phyloP scores from a whole-genome alignment of 306 rosid species.

The Lathyrus aphaca region DNA sequence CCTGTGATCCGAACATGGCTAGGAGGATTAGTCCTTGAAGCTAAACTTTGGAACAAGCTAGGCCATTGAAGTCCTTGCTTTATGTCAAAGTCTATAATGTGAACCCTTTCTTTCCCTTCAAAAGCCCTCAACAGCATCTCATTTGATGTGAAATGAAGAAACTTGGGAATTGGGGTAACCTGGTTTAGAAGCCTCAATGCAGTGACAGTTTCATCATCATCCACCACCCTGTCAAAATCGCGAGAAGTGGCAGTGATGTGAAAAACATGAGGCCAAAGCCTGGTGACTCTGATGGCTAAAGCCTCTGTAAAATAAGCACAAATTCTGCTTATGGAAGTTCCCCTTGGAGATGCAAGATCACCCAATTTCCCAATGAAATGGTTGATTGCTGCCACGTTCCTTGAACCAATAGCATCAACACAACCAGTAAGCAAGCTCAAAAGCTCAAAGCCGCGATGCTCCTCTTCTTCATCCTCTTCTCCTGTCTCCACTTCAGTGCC shows the following conservation, averaged over 20 bases:
- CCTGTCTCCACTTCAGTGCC: conserved; percentile 54
- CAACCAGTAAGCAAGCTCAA: conserved; percentile 74
- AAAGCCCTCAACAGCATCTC: conserved; percentile 87
- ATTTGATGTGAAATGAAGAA: conserved; percentile 86
- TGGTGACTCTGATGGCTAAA: conserved; percentile 71
- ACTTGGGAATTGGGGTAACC: conserved; percentile 83
- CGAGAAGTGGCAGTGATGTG: conserved; percentile 72
- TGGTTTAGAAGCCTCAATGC: conserved; percentile 82
- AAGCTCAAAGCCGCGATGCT: conserved; percentile 73
- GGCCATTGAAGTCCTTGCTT: conserved; percentile 99
- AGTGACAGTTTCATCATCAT: conserved; percentile 70
- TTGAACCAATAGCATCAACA: conserved; percentile 78
- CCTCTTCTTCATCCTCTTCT: conserved; percentile 60
- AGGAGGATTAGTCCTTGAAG: conserved; percentile 81
- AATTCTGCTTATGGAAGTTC: conserved; percentile 65
- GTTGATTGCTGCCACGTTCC: conserved; percentile 63
- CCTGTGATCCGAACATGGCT: conserved; percentile 91
- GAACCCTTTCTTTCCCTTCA: conserved; percentile 96
- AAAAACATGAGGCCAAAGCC: conserved; percentile 90
- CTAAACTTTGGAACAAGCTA: conserved; percentile 87
- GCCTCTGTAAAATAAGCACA: conserved; percentile 89
- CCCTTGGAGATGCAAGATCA: conserved; percentile 81
- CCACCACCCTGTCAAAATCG: conserved; percentile 72
- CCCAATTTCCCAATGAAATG: conserved; percentile 80
- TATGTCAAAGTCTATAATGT: conserved; percentile 91